Conservation (phyloP, 2,329 filamentous ascomycete species). For the Ophiostoma tasmaniense region DNA sequence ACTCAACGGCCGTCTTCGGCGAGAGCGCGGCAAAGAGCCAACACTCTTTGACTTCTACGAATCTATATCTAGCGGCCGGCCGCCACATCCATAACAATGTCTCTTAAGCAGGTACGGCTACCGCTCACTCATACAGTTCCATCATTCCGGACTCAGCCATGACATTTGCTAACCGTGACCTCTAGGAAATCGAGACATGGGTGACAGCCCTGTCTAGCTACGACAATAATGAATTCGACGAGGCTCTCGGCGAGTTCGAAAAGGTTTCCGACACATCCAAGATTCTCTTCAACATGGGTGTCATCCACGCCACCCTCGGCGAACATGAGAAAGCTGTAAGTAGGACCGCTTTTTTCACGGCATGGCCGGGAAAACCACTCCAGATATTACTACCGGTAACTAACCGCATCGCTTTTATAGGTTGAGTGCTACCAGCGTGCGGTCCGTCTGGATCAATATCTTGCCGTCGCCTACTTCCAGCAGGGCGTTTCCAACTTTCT, state of each 20-base stretch:
- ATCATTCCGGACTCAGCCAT: not conserved
- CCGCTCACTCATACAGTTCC: not conserved
- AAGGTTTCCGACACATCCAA: conserved; percentile 91
- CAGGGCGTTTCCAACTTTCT: conserved; percentile 97
- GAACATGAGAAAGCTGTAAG: conserved; percentile 92
- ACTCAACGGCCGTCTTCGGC: not conserved
- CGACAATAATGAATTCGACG: conserved; percentile 96
- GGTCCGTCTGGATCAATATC: conserved; percentile 83
- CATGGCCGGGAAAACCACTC: not conserved
- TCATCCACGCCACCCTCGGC: conserved; percentile 92
- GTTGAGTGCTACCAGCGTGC: conserved; percentile 93
- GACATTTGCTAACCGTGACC: not conserved
- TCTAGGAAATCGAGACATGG: conserved; percentile 97
- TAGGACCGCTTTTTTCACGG: conserved; percentile 20
- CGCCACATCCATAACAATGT: conserved; percentile 26
- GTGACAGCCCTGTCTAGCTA: conserved; percentile 83
- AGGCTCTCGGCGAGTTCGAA: conserved; percentile 74
- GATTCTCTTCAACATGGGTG: conserved; percentile 96
- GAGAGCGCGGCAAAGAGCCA: not conserved
- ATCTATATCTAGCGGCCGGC: not conserved
- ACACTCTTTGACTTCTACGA: not conserved
- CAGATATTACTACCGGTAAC: too few relatives aligned
- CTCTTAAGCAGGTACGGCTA: conserved; percentile 33
- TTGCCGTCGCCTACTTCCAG: conserved; percentile 96
- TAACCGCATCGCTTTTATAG: conserved; percentile 36